phyloP scores from a whole-genome alignment of 768 basidiomycete species.

The Panus rudis region DNA sequence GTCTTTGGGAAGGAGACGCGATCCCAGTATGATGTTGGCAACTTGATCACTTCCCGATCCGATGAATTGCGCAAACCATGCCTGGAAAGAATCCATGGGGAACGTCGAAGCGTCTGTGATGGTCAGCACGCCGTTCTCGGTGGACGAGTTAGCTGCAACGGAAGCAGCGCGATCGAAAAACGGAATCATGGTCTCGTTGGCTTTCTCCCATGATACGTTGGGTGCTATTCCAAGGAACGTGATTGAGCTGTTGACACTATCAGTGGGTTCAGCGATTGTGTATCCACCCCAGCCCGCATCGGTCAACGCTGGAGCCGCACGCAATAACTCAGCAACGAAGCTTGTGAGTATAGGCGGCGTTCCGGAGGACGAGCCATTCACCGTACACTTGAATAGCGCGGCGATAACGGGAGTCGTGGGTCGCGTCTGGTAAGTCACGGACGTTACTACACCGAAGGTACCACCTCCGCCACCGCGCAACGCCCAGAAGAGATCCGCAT shows the following conservation, averaged over 20 bases:
- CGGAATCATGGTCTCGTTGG: conserved; percentile 27
- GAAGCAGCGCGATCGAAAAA: conserved; percentile 27
- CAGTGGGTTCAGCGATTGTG: neutral
- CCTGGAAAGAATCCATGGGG: conserved; percentile 12
- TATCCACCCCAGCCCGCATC: conserved; percentile 32
- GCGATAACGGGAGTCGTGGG: conserved; percentile 27
- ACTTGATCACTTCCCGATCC: conserved; percentile 6
- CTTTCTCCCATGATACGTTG: conserved; percentile 29
- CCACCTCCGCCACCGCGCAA: conserved; percentile 46
- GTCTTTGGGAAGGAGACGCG: conserved; percentile 16
- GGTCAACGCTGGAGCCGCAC: conserved; percentile 28
- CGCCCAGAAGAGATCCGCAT: conserved; percentile 47
- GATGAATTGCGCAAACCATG: conserved; percentile 5
- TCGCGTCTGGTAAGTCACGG: conserved; percentile 40
- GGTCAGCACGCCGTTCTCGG: conserved; percentile 14
- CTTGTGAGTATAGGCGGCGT: conserved; percentile 17
- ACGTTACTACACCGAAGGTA: conserved; percentile 41
- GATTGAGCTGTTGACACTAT: neutral
- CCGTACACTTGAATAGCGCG: conserved; percentile 15
- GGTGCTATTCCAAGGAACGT: conserved; percentile 21
- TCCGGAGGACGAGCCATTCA: conserved; percentile 3
- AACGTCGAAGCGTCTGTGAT: conserved; percentile 9
- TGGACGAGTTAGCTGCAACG: conserved; percentile 9
- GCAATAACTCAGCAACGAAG: conserved; percentile 30
- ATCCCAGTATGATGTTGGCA: conserved; percentile 11